Percentiles rank a stretch among this genome's conserved stretches.
Conservation (phyloP, 164 flowering plant genomes). For the Hamamelis virginiana region DNA sequence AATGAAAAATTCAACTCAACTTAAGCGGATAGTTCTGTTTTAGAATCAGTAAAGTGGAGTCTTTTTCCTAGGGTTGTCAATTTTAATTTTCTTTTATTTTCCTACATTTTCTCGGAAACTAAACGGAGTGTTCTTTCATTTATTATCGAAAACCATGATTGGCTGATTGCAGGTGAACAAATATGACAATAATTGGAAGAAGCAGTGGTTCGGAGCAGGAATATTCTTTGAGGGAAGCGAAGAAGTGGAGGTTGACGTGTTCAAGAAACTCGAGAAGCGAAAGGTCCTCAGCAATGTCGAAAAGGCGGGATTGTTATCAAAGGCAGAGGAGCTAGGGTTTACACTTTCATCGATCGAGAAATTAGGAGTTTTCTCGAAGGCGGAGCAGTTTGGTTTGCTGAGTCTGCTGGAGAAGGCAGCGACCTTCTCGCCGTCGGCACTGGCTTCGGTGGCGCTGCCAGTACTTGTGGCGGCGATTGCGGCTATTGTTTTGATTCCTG, state of each 20-base stretch:
- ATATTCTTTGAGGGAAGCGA: conserved; percentile 77
- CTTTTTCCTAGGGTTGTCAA: too few species aligned
- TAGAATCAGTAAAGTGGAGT: too few species aligned
- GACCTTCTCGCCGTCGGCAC: conserved; percentile 51
- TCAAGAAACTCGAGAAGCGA: conserved; percentile 74
- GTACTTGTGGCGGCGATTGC: conserved; percentile 61
- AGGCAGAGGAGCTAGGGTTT: conserved; percentile 78
- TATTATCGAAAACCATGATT: not conserved
- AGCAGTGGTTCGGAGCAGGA: conserved; percentile 92
- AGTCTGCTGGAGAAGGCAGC: conserved; percentile 71
- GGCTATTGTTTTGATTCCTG: conserved; percentile 72
- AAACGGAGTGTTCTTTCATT: not conserved
- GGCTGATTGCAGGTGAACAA: conserved; percentile 64
- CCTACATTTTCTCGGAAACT: not conserved
- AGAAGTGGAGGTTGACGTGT: conserved; percentile 72
- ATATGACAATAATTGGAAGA: conserved; percentile 68
- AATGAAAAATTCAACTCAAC: too few species aligned
- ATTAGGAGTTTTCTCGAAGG: conserved; percentile 78
- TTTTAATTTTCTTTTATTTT: not conserved
- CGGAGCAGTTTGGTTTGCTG: conserved; percentile 79
- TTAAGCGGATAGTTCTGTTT: too few species aligned
- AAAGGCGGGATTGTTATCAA: conserved; percentile 76
- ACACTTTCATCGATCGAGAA: conserved; percentile 87
- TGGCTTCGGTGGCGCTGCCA: conserved; percentile 78
- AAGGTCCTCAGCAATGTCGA: conserved; percentile 85